These are phyloP conservation scores for Mycogone perniciosa DNA, from an alignment of 2,329 filamentous ascomycete genomes.

Conservation along the genomic window DNA sequence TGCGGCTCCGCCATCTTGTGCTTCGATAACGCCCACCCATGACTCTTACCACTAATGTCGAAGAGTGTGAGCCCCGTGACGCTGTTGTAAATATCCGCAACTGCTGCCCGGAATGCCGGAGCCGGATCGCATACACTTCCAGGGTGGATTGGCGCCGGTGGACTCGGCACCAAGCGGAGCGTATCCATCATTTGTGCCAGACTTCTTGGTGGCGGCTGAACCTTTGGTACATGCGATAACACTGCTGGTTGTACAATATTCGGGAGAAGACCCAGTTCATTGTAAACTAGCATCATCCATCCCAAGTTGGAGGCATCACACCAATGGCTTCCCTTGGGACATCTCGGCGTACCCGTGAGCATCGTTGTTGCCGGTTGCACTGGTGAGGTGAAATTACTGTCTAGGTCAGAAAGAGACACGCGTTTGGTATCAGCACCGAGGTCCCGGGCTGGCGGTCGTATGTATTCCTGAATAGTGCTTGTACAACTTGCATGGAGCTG, in stretches of 20 bases:
- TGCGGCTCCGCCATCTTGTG: constrained; percentile 31
- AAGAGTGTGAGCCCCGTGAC: constrained; percentile 42
- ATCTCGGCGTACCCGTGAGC: constrained; percentile 37
- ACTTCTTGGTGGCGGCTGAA: constrained; percentile 29
- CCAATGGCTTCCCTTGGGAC: constrained; percentile 42
- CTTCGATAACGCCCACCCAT: constrained; percentile 45
- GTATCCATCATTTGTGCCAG: constrained; percentile 40
- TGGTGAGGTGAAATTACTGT: constrained; percentile 14
- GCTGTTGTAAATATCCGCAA: constrained; percentile 47
- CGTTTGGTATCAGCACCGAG: constrained; percentile 15
- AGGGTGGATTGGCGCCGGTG: constrained; percentile 34
- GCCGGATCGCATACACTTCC: constrained; percentile 45
- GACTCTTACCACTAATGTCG: constrained; percentile 41
- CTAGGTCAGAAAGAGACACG: constrained; percentile 17
- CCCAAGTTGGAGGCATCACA: constrained; percentile 49
- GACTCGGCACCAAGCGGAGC: constrained; percentile 38
- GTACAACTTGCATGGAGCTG: constrained; percentile 44
- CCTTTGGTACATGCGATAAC: constrained; percentile 19
- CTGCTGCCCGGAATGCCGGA: constrained; percentile 38
- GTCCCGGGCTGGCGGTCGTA: constrained; percentile 25
- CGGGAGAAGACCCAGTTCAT: constrained; percentile 39
- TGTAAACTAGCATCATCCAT: constrained; percentile 47
- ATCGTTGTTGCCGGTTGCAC: constrained; percentile 13
- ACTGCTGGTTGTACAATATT: constrained; percentile 31
- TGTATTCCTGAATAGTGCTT: constrained; percentile 39